A percentile compares a stretch with the other conserved stretches of the same genome.
Conservation (phyloP, 306 rosid genomes). For the Nissolia schottii region DNA sequence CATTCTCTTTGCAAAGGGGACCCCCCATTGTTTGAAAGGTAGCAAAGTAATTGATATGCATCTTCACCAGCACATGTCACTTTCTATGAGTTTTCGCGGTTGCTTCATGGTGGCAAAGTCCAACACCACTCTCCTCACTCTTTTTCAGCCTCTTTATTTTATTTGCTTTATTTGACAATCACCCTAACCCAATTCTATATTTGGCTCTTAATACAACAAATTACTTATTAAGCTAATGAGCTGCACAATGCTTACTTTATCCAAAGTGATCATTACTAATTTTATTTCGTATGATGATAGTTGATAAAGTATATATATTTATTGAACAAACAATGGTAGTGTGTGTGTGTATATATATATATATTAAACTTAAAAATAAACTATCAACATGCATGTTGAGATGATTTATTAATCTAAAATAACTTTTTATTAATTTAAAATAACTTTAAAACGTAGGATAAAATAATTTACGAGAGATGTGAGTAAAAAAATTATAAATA, state of each 20-base stretch:
- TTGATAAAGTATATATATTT: neutral
- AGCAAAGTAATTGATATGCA: constrained; percentile 11
- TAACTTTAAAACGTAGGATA: too few species aligned
- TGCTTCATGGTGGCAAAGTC: constrained; percentile 32
- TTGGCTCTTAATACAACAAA: neutral
- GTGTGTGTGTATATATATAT: too few species aligned
- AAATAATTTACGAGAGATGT: too few species aligned
- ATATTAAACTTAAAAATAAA: too few species aligned
- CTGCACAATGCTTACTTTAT: neutral
- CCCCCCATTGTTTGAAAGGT: constrained; percentile 13
- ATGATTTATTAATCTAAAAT: too few species aligned
- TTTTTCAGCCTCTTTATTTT: neutral
- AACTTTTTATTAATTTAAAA: too few species aligned
- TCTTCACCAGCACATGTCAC: constrained; percentile 29
- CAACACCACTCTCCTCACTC: neutral
- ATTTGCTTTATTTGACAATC: constrained; percentile 16
- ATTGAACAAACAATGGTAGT: too few species aligned
- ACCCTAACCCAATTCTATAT: neutral
- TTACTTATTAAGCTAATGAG: neutral
- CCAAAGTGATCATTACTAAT: neutral
- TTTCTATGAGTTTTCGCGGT: constrained; percentile 48
- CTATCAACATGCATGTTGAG: too few species aligned
- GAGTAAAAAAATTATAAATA: too few species aligned
- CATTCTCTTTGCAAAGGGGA: constrained; percentile 13
- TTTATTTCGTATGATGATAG: neutral